Evolutionary conservation across 164 flowering plant genomes (phyloP).

Genomic region (Tetracentron sinense): DNA sequence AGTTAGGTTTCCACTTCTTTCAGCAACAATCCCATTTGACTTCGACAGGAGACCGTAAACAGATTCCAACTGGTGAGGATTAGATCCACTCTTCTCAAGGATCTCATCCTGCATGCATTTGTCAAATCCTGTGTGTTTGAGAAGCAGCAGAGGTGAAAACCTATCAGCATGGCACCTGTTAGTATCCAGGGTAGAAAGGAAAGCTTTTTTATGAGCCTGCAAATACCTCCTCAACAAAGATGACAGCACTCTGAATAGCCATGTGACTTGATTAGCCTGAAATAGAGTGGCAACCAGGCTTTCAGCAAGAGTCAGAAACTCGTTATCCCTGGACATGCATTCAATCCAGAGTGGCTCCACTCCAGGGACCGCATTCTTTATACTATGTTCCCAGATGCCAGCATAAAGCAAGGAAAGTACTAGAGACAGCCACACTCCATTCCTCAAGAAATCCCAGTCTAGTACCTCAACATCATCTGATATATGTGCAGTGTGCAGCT

Average conservation of each 20-base stretch:
- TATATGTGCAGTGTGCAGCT: conserved; percentile 28
- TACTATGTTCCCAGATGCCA: conserved; percentile 42
- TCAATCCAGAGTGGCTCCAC: conserved; percentile 28
- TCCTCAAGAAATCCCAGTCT: conserved; percentile 75
- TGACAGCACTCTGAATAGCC: conserved; percentile 45
- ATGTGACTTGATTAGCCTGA: conserved; percentile 29
- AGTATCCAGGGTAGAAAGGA: conserved; percentile 38
- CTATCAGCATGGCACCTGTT: conserved; percentile 16
- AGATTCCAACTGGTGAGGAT: conserved; percentile 40
- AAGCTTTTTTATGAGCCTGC: conserved; percentile 52
- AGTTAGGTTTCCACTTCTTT: conserved; percentile 36
- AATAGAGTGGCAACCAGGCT: conserved; percentile 32
- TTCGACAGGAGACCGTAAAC: conserved; percentile 43
- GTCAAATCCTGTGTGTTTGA: conserved; percentile 56
- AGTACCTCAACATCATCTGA: conserved; percentile 29
- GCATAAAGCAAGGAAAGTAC: conserved; percentile 49
- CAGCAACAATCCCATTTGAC: conserved; percentile 39
- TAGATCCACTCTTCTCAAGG: conserved; percentile 39
- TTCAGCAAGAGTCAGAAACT: conserved; percentile 46
- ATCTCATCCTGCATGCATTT: conserved; percentile 47
- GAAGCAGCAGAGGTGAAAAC: conserved; percentile 57
- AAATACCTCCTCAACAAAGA: conserved; percentile 53
- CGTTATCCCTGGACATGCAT: conserved; percentile 26
- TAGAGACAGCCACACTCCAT: conserved; percentile 73
- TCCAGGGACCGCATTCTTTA: conserved; percentile 34